phyloP scores from a whole-genome alignment of 2,329 filamentous ascomycete species.

The Ophiocordyceps camponoti-leonardi region DNA sequence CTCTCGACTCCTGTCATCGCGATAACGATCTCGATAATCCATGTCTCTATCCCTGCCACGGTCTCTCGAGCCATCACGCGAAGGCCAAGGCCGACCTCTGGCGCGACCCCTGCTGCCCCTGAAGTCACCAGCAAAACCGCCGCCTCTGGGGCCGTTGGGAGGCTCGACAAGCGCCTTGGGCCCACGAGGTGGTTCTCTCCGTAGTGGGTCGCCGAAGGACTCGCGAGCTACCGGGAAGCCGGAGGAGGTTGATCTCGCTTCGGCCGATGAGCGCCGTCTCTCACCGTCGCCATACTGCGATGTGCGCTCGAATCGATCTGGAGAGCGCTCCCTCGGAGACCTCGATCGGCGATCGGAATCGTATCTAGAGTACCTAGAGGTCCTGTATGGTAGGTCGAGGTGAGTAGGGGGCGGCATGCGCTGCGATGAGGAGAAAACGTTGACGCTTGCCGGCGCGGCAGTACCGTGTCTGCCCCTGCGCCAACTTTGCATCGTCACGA shows the following conservation, averaged over 20 bases:
- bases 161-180: conserved; percentile 63
- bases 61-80: conserved; percentile 44
- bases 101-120: conserved; percentile 33
- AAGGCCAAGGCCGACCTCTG: conserved; percentile 38
- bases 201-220: conserved; percentile 33
- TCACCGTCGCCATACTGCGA: conserved; percentile 45
- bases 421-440: background rate
- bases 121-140: conserved; percentile 49
- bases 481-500: conserved; percentile 1
- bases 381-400: conserved; percentile 16
- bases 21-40: conserved; percentile 2
- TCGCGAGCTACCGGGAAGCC: conserved; percentile 45
- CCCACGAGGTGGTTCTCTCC: conserved; percentile 60
- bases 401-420: conserved; percentile 1
- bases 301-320: conserved; percentile 42
- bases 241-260: conserved; percentile 36
- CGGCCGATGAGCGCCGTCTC: conserved; percentile 48
- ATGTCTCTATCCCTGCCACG: conserved; percentile 18
- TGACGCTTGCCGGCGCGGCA: background rate
- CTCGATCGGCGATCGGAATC: conserved; percentile 46
- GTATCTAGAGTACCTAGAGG: conserved; percentile 41
- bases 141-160: conserved; percentile 49
- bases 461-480: background rate
- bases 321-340: conserved; percentile 52
- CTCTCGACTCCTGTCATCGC: conserved; percentile 2